Evolutionary conservation across 1,139 yeast species (phyloP), one percentile per base, ranked within the genome.

Genomic region (Wickerhamiella pararugosa): DNA sequence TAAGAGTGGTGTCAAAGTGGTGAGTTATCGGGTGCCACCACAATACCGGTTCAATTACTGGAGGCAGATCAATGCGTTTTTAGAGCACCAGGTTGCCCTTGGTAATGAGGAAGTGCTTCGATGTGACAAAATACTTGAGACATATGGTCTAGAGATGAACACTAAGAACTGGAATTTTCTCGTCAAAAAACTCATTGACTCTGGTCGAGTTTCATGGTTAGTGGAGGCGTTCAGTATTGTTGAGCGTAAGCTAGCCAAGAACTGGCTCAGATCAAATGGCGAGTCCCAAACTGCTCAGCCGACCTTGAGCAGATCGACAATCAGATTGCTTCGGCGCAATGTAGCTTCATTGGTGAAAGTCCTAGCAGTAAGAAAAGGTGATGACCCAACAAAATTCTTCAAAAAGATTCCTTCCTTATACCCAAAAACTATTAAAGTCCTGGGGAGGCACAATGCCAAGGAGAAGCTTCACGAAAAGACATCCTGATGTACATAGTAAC

Each of bases 1-100:
- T 11, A 42, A 42, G 21, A 28, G 5, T 3, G 10, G 15, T 2
- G 35, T 15, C 2, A 15, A 15, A 15, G 21, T 15, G 21, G 21
- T 15, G 21, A 2, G n/a, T 28, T 26, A 31, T 25, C 25, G 37
- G 28, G 11, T 51, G 2, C 46, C 53, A 6, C 39, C 33, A 2
- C 42, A 49, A 26, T 44, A 46, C 34, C 44, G 53, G 6, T 32
- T 29, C 10, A 31, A 29, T 7, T 47, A 35, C 33, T 33, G 29
- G 32, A 39, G 36, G 15, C 43, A 29, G 29, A 15, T 49, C 7
- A 30, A 37, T 15, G 37, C 41, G 29, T 36, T 43, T 8, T 38
- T 50, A n/a, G 31, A 25, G n/a, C 40, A 43, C 10, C 40, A 50
- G 28, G 40, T 28, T 5, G 26, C 6, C 5, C 25, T 29, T 6